Conservation (phyloP, 108 stramenopile species). For the Skeletonema tropicum region DNA sequence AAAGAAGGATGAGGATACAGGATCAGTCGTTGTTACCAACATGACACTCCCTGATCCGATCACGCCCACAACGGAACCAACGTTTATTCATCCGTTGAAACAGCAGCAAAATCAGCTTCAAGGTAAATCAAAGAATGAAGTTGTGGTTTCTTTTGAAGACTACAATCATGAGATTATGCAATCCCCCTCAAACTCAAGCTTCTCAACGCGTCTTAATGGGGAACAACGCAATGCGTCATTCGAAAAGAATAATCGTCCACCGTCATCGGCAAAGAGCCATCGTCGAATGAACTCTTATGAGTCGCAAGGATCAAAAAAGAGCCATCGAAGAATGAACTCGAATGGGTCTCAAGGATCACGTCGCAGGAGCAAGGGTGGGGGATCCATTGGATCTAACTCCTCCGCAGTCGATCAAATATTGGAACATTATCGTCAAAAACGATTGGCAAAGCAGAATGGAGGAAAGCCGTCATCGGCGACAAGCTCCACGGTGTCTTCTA, state of each 20-base stretch:
- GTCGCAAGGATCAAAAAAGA: neutral
- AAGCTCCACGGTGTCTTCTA: neutral
- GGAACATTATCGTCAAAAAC: conserved; percentile 45
- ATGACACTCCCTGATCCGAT: neutral
- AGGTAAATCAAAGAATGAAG: neutral
- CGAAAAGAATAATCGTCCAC: neutral
- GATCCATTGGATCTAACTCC: conserved; percentile 37
- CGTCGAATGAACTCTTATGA: neutral
- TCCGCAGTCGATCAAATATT: conserved; percentile 48
- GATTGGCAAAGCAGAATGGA: conserved; percentile 20
- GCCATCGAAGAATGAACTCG: conserved; percentile 1
- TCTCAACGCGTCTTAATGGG: neutral
- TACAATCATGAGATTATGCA: neutral
- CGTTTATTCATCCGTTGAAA: neutral
- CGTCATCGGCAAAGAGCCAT: neutral
- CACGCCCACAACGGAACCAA: neutral
- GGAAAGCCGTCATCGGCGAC: neutral
- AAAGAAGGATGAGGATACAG: conserved; percentile 5
- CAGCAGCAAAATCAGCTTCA: neutral
- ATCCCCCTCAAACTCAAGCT: neutral
- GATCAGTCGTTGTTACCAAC: conserved; percentile 1
- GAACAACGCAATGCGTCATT: neutral
- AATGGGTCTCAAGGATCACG: conserved; percentile 6
- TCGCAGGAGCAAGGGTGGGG: conserved; percentile 16
- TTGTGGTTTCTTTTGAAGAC: neutral